Conservation (phyloP, 2,329 filamentous ascomycete genomes). For the Venturia pyrina region DNA sequence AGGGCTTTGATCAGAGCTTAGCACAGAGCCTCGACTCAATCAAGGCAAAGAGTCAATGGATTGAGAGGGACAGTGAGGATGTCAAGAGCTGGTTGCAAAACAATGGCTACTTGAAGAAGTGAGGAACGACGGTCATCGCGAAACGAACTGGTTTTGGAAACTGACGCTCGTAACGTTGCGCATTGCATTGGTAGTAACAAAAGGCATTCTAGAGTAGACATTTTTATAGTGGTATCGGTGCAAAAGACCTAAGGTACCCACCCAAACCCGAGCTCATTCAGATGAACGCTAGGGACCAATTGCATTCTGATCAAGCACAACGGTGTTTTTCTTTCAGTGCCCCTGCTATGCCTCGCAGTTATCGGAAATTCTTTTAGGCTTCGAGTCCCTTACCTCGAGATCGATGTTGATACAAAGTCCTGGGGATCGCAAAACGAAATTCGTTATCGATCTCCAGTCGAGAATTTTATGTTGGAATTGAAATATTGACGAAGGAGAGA, state of each 20-base stretch:
- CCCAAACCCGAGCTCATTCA: background rate
- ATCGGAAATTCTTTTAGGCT: no score
- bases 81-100: constrained; percentile 63
- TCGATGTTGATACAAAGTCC: no score
- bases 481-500: no score
- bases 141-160: background rate
- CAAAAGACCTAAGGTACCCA: background rate
- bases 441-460: no score
- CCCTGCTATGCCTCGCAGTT: no score
- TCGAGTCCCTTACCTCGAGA: no score
- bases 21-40: constrained; percentile 85
- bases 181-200: background rate
- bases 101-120: constrained; percentile 42
- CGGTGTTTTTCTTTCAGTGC: no score
- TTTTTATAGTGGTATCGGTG: background rate
- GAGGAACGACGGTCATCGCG: background rate
- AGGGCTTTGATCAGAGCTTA: constrained; percentile 76
- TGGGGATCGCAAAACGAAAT: no score
- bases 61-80: constrained; percentile 65
- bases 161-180: background rate
- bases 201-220: background rate
- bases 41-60: constrained; percentile 73
- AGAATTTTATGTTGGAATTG: no score
- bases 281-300: background rate
- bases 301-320: background rate